Evolutionary conservation across 2,329 filamentous ascomycete species (phyloP), one percentile per base, ranked within the genome.

Genomic region (Aureobasidium sp.): DNA sequence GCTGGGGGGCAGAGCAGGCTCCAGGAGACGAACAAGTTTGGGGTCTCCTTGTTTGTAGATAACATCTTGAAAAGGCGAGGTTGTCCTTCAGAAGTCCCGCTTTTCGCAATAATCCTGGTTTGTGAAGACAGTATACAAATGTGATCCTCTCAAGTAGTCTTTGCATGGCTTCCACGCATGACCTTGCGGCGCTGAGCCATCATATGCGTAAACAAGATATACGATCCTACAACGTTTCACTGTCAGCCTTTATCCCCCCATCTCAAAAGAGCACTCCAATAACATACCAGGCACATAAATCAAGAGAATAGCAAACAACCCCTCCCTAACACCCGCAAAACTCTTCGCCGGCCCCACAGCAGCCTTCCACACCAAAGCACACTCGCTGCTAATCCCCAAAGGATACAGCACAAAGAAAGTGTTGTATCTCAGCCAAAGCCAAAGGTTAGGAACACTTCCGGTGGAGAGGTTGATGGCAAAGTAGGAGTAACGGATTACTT

Each of bases 331-430:
- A 27, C 48, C 48, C 27, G 50, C 27, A 54, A 38, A 47, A 23
- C 27, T 11, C 53, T 47, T 47, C 11, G 60, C 60, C 3, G 48
- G 48, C 1, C 60, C 50, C 8, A 18, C 47, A 3, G 60, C 60
- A 27, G 36, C 60, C 38, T 36, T 15, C 60, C 60, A 64, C 9
- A 64, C 60, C 38, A 98, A 86, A 79, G 87, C 89, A 74, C 92
- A 93, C 85, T 99, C 96, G 81, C 93, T 96, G 47, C 87, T 85
- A 75, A 98, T 98, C 48, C 96, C 96, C 67, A 98, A 78, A 1
- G 96, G 96, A 80, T 99, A 99, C 27, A 99, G 87, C 43, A 98
- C 82, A 73, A 93, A 94, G 81, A 99, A 99, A 10, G 93, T 94
- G 79, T 97, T 97, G 81, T 98, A 90, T 66, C 82, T 83, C 79